Base-by-base conservation (phyloP, 2,329 filamentous ascomycete genomes). In the Zymoseptoria crescenta region DNA sequence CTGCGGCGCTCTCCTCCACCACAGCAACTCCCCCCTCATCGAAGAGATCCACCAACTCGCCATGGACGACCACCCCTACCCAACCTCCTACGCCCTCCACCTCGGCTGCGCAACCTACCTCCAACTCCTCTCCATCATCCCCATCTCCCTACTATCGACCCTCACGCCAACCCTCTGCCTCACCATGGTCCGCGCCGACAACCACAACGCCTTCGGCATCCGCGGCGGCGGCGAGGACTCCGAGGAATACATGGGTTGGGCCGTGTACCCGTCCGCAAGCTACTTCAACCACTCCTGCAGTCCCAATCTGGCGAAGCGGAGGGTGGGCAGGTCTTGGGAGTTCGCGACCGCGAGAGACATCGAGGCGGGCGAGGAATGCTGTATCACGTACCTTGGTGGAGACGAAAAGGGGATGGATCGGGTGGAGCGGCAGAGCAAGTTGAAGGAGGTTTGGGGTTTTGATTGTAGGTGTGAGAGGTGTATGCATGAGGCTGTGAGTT, bases 261-360 rank as follows among this genome's bases (percentile, higher is more conserved):
- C 74, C 0, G 72, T 79, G 35, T 80, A 77, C 73, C 75, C 77
- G 0, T 67, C 68, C 4, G 77, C 78, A 0, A 76, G 73, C 61
- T 80, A 78, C 66, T 80, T 79, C 70, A 80, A 80, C 55, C 78
- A 80, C 62, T 75, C 72, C 4, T 80, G 78, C 64, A 66, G 55
- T 16, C 76, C 77, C 24, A 80, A 76, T 50, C 61, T 80, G 1
- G 67, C 65, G 51, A 80, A 80, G 71, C 67, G 62, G 49, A 67
- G 77, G 8, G 67, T 68, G 1, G 77, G 77, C 0, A 64, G 74
- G 45, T 60, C 53, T 24, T 80, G 78, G 78, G 59, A 67, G 49
- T 80, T 80, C 55, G 64, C 67, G 48, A 67, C 74, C 2, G 70
- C 61, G 0, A 62, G 65, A 58, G 71, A 75, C 35, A 68, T 80